These are phyloP conservation scores for Eucalyptus virginea DNA, from an alignment of 345 rosid genomes.

Conservation along the genomic window DNA sequence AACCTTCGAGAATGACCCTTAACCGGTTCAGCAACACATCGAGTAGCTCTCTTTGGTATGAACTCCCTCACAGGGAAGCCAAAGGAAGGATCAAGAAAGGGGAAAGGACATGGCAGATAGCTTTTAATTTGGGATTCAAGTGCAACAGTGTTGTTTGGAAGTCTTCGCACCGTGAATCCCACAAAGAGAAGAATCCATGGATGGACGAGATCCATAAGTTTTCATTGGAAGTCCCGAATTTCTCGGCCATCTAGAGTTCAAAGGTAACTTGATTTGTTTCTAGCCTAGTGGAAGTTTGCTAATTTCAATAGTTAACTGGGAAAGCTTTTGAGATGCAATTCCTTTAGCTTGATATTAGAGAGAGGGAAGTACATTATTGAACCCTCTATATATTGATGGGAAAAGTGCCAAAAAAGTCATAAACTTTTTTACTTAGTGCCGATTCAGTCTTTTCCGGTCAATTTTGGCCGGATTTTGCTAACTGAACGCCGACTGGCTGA, in stretches of 20 bases:
- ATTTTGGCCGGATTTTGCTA: no score
- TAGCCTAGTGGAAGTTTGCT: background rate
- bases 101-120: constrained; percentile 54
- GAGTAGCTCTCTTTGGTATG: constrained; percentile 55
- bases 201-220: constrained; percentile 33
- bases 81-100: constrained; percentile 38
- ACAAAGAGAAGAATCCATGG: constrained; percentile 45
- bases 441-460: no score
- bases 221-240: constrained; percentile 26
- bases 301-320: background rate
- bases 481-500: no score
- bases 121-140: constrained; percentile 55
- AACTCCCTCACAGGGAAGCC: constrained; percentile 40
- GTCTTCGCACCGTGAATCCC: constrained; percentile 20
- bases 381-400: background rate
- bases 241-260: constrained; percentile 8
- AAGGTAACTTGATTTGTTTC: background rate
- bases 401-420: no score
- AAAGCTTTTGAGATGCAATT: background rate
- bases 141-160: constrained; percentile 60
- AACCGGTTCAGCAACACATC: constrained; percentile 43
- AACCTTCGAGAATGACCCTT: constrained; percentile 50
- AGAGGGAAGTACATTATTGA: background rate
- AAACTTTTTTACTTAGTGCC: no score
- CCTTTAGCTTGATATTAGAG: background rate